A percentile compares a stretch with the other conserved stretches of the same genome.
phyloP scores from a whole-genome alignment of 164 flowering plant species.

The Nymphaea colorata region DNA sequence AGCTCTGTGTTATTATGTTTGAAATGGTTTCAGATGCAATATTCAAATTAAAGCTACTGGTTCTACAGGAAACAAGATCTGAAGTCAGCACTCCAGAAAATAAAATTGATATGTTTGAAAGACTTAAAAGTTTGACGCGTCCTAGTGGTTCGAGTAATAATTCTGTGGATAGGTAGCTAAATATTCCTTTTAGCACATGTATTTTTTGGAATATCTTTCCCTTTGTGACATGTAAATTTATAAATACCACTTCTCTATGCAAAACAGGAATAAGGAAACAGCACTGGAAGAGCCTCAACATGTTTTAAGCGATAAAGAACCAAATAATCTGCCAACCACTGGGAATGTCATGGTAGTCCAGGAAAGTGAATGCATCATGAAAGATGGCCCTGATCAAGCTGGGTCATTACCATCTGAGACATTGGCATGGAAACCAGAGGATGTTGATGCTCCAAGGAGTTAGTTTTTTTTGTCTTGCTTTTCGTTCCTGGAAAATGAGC shows the following conservation, averaged over 20 bases:
- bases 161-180: constrained; percentile 34
- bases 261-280: constrained; percentile 26
- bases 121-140: constrained; percentile 9
- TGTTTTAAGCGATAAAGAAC: neutral
- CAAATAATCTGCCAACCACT: neutral
- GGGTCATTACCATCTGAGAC: constrained; percentile 26
- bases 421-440: constrained; percentile 41
- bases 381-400: neutral
- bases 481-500: neutral
- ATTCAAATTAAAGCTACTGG: neutral
- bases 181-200: neutral
- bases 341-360: neutral
- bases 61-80: constrained; percentile 40
- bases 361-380: neutral
- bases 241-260: neutral
- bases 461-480: constrained; percentile 10
- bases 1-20: too few relatives aligned
- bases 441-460: constrained; percentile 74
- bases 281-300: neutral
- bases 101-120: constrained; percentile 25
- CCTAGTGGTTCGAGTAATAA: constrained; percentile 11
- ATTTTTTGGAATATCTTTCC: neutral
- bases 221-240: neutral
- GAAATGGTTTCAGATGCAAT: neutral
- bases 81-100: constrained; percentile 33